A percentile compares a stretch with the other conserved stretches of the same genome.
Evolutionary conservation across 2,329 filamentous ascomycete genomes (phyloP).

Genomic region (Penicillium sp.): DNA sequence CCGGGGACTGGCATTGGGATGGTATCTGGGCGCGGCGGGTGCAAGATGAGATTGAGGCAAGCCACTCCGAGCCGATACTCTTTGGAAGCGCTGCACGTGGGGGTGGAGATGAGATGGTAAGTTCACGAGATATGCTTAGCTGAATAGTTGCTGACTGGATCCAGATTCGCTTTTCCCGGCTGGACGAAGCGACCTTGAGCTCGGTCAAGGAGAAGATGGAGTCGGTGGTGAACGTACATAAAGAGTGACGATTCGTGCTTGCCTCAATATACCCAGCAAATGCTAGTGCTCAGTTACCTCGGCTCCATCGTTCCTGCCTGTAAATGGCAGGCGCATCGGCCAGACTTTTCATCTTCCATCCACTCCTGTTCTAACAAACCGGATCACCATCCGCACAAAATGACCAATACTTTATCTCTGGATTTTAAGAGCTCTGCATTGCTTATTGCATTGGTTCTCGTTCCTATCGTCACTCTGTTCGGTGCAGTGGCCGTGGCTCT

Average conservation of each 20-base stretch:
- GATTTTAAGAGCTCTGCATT: slow-evolving; percentile 39
- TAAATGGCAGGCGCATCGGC: too few species aligned
- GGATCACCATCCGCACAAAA: slow-evolving; percentile 20
- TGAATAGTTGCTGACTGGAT: slow-evolving; percentile 8
- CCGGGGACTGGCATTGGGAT: slow-evolving; percentile 95
- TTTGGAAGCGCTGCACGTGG: slow-evolving; percentile 62
- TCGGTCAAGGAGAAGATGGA: slow-evolving; percentile 40
- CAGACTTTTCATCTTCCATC: too few species aligned
- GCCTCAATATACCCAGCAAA: slow-evolving; percentile 26
- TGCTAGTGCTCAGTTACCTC: slow-evolving; percentile 7
- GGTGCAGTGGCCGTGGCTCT: slow-evolving; percentile 40
- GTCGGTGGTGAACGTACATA: slow-evolving; percentile 26
- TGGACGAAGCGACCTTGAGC: slow-evolving; percentile 33
- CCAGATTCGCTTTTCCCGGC: slow-evolving; percentile 42
- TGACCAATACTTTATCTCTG: slow-evolving; percentile 29
- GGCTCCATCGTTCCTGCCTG: slow-evolving; percentile 5
- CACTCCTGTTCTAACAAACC: background rate
- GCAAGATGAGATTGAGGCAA: slow-evolving; percentile 70
- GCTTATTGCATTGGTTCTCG: slow-evolving; percentile 46
- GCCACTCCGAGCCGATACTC: slow-evolving; percentile 73
- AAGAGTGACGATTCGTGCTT: slow-evolving; percentile 19
- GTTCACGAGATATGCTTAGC: background rate
- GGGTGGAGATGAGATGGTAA: slow-evolving; percentile 68
- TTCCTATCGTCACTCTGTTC: slow-evolving; percentile 48
- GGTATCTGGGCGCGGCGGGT: slow-evolving; percentile 94